Percentiles rank a stretch among this genome's conserved stretches.
These are phyloP conservation scores for Pyricularia pennisetigena DNA, from an alignment of 2,329 filamentous ascomycete genomes.

Conservation along the genomic window DNA sequence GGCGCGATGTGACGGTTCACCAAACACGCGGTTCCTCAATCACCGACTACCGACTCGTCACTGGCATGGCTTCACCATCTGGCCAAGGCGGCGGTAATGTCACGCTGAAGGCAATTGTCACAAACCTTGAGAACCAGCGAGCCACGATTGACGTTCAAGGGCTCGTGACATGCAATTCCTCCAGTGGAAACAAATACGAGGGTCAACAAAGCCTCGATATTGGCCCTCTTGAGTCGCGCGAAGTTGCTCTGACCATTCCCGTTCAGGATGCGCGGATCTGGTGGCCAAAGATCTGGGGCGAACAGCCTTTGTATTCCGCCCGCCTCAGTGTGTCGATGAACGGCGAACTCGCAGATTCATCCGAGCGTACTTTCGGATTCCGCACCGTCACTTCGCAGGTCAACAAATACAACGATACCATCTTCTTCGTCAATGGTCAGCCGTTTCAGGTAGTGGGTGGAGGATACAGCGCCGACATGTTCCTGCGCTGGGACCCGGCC, in stretches of 20 bases:
- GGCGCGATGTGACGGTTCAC: constrained; percentile 46
- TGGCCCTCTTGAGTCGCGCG: constrained; percentile 21
- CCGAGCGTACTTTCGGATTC: constrained; percentile 36
- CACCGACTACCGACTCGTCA: constrained; percentile 32
- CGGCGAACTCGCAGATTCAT: constrained; percentile 20
- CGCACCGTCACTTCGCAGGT: constrained; percentile 41
- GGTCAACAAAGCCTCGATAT: constrained; percentile 15
- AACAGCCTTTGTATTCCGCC: constrained; percentile 25
- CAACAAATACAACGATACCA: constrained; percentile 41
- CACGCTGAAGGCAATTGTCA: constrained; percentile 25
- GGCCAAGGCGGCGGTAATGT: constrained; percentile 21
- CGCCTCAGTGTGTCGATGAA: constrained; percentile 16
- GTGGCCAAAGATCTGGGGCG: constrained; percentile 53
- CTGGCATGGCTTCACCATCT: constrained; percentile 21
- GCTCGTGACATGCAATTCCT: constrained; percentile 8
- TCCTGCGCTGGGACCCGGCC: constrained; percentile 43
- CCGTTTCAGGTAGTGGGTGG: constrained; percentile 51
- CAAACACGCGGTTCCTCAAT: constrained; percentile 41
- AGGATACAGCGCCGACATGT: constrained; percentile 52
- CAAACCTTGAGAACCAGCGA: constrained; percentile 28
- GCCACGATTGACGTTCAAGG: constrained; percentile 23
- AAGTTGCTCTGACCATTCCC: constrained; percentile 24
- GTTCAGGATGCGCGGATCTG: constrained; percentile 40
- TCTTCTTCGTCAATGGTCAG: constrained; percentile 44
- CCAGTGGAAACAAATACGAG: background rate